These are phyloP conservation scores for Metarhizium humberi DNA, from an alignment of 2,329 filamentous ascomycete genomes.

Conservation along the genomic window DNA sequence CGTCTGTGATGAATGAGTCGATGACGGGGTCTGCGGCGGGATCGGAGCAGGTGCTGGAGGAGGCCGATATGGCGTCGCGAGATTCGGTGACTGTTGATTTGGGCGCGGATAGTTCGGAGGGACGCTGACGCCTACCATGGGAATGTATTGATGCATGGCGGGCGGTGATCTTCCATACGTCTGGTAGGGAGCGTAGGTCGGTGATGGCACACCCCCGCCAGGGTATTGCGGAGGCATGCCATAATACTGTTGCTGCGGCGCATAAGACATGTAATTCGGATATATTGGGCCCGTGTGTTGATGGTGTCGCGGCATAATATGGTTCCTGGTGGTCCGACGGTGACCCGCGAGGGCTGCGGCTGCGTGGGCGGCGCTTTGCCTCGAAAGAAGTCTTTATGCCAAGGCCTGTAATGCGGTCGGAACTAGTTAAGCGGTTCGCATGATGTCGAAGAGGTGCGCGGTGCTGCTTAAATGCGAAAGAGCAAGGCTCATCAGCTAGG, in stretches of 20 bases:
- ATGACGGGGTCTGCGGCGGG: conserved; percentile 42
- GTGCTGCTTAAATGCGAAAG: neutral
- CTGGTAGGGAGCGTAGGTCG: conserved; percentile 40
- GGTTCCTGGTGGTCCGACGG: too few relatives aligned
- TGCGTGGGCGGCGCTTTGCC: too few relatives aligned
- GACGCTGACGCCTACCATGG: conserved; percentile 37
- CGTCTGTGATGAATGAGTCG: conserved; percentile 37
- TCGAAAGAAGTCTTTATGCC: too few relatives aligned
- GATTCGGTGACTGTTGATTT: conserved; percentile 41
- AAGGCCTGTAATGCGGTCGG: too few relatives aligned
- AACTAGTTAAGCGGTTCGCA: too few relatives aligned
- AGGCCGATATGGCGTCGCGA: conserved; percentile 49
- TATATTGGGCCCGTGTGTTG: conserved; percentile 41
- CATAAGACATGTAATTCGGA: conserved; percentile 41
- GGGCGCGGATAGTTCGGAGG: conserved; percentile 39
- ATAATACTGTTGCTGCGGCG: conserved; percentile 33
- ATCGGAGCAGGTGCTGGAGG: conserved; percentile 33
- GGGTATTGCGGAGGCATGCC: conserved; percentile 54
- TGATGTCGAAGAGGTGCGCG: neutral
- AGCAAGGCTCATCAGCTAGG: neutral
- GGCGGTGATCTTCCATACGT: conserved; percentile 40
- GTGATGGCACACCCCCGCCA: conserved; percentile 34
- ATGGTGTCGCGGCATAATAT: conserved; percentile 11
- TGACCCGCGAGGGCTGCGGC: too few relatives aligned
- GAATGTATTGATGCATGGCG: conserved; percentile 45